Base-by-base conservation (phyloP, 2,329 filamentous ascomycete species). In the Drechslera avenae region DNA sequence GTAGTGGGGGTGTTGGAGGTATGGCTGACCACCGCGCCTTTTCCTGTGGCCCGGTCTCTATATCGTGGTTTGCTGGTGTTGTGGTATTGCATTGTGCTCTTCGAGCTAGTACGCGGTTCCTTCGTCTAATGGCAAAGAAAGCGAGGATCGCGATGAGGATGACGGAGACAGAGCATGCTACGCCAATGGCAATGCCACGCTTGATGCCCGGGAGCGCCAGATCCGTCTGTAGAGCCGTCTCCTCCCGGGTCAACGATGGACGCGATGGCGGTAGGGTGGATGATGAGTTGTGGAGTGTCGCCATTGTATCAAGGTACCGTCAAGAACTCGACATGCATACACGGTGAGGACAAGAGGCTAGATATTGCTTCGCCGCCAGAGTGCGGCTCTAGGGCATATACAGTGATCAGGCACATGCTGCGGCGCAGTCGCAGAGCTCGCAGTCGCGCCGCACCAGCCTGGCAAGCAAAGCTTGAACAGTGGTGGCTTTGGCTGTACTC, bases 101-200 rank as follows among this genome's bases (percentile, higher is more conserved):
- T 32, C 35, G 39, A 33, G 50, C 39, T 16, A 46, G 33, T 16
- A 43, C 18, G 39, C 56, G 52, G 23, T 58, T 61, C 10, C 64
- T 57, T 37, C 62, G 63, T 37, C 54, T 58, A 44, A 62, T 43
- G 33, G 57, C 61, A 35, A 62, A 57, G 44, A 59, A 54, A 7
- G 63, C 57, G 23, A 68, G 47, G 18, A 66, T 47, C 1, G 54
- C 61, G 34, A 67, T 56, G 41, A 66, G 42, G 19, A 68, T 53
- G 23, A 66, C 37, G 9, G 52, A 54, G 4, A 67, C 56, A 6
- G 59, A 67, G 18, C 59, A 60, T 7, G 60, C 63, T 16, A 67
- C 59, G 8, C 65, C 65, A 23, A 68, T 66, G 14, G 62, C 65
- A 18, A 68, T 67, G 16, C 65, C 65, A 21, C 65, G 60, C 40